Percentiles rank a stretch among this genome's conserved stretches.
Conservation (phyloP, 768 basidiomycete species). For the Coprinopsis sp. region DNA sequence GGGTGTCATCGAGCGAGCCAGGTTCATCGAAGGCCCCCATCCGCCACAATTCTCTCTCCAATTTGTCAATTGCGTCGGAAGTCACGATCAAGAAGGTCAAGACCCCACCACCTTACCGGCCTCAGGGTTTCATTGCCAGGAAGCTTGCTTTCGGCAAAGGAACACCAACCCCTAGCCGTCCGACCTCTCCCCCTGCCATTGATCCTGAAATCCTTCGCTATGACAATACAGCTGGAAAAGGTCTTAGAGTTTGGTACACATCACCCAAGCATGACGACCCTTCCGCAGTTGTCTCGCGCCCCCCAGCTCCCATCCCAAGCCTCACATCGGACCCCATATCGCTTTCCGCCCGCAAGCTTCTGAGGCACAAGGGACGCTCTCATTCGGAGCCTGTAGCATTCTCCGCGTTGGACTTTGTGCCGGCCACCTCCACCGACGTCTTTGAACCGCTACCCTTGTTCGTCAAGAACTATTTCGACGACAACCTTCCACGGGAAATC, state of each 20-base stretch:
- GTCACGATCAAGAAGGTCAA: conserved; percentile 45
- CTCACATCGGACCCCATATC: background rate
- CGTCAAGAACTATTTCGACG: conserved; percentile 61
- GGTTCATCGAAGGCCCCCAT: conserved; percentile 28
- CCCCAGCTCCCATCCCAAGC: conserved; percentile 5
- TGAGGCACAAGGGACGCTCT: conserved; percentile 53
- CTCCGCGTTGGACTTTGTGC: conserved; percentile 57
- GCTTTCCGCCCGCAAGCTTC: conserved; percentile 11
- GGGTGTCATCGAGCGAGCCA: conserved; percentile 1
- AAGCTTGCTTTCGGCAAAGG: conserved; percentile 47
- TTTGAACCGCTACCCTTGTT: conserved; percentile 48
- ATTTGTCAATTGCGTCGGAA: conserved; percentile 42
- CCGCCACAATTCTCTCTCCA: conserved; percentile 55
- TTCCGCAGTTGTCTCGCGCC: background rate
- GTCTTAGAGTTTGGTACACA: conserved; percentile 8
- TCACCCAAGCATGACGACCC: conserved; percentile 4
- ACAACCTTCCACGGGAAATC: conserved; percentile 66
- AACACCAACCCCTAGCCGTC: conserved; percentile 8
- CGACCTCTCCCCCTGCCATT: background rate
- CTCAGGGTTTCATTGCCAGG: conserved; percentile 50
- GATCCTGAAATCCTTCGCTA: background rate
- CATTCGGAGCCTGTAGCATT: conserved; percentile 62
- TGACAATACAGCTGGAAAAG: background rate
- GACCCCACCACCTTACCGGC: conserved; percentile 35
- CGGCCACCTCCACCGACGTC: conserved; percentile 42